phyloP scores from a whole-genome alignment of 2,329 filamentous ascomycete species.

The Claviceps paspali region DNA sequence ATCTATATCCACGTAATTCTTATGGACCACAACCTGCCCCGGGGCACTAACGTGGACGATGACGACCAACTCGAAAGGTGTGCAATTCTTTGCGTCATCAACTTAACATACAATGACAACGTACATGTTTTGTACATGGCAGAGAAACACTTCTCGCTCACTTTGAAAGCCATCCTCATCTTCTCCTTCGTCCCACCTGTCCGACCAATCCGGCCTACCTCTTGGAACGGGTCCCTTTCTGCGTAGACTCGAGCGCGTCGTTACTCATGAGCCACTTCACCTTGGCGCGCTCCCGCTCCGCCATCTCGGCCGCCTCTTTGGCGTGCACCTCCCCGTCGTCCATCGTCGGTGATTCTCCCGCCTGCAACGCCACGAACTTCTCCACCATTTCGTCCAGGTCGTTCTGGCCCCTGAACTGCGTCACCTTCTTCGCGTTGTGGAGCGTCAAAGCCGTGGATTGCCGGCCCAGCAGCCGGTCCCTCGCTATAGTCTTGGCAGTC shows the following conservation, averaged over 20 bases:
- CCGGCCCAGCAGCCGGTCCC: constrained; percentile 39
- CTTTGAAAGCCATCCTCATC: neutral
- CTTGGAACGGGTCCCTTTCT: too few relatives aligned
- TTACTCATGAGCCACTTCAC: constrained; percentile 17
- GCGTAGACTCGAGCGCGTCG: constrained; percentile 16
- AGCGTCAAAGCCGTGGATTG: constrained; percentile 55
- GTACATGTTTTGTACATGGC: neutral
- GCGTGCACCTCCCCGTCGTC: constrained; percentile 7
- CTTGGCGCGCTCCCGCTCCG: constrained; percentile 16
- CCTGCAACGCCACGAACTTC: constrained; percentile 18
- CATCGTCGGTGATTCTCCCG: constrained; percentile 3
- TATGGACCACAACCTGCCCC: too few relatives aligned
- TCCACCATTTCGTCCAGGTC: constrained; percentile 52
- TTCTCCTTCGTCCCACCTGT: neutral
- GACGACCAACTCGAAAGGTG: too few relatives aligned
- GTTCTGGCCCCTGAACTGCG: constrained; percentile 54
- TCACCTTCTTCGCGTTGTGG: constrained; percentile 73
- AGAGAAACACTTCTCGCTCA: neutral
- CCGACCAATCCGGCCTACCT: neutral
- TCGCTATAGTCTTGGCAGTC: constrained; percentile 72
- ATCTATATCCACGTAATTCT: too few relatives aligned
- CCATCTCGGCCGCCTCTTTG: constrained; percentile 10
- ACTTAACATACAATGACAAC: constrained; percentile 3
- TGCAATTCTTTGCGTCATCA: too few relatives aligned
- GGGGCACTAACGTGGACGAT: too few relatives aligned